A percentile compares a stretch with the other conserved stretches of the same genome.
These are phyloP conservation scores for Diaporthe vaccinii DNA, from an alignment of 2,329 filamentous ascomycete species.

Conservation along the genomic window DNA sequence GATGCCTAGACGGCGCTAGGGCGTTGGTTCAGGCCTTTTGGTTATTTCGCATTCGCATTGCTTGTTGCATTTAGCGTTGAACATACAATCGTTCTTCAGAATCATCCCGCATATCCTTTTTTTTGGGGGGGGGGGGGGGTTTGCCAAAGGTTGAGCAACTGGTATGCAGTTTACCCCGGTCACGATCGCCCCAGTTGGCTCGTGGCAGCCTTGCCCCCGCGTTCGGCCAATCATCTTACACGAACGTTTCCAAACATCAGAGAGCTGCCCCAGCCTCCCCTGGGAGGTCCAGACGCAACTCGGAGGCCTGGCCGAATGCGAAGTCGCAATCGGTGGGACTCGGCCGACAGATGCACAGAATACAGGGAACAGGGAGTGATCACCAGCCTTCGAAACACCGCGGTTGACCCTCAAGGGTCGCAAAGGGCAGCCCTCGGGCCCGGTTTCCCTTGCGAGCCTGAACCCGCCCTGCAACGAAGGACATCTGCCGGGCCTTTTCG, in stretches of 20 bases:
- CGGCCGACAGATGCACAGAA: not conserved
- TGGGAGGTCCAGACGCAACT: not conserved
- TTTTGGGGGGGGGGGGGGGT: no score
- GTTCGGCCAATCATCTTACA: constrained; percentile 38
- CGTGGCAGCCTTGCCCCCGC: constrained; percentile 26
- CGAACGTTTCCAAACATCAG: constrained; percentile 7
- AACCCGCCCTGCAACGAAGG: not conserved
- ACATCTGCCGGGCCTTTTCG: constrained; percentile 18
- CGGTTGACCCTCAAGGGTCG: not conserved
- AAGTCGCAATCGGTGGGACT: not conserved
- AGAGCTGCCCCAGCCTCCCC: not conserved
- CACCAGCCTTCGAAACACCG: not conserved
- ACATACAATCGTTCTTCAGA: not conserved
- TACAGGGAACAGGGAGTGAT: not conserved
- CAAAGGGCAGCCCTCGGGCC: not conserved
- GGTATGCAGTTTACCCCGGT: not conserved
- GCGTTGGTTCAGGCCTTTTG: not conserved
- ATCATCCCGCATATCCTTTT: not conserved
- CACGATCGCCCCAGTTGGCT: not conserved
- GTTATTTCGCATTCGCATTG: not conserved
- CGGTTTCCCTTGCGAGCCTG: not conserved
- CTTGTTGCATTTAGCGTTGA: no score
- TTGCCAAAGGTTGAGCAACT: not conserved
- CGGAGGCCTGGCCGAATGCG: not conserved
- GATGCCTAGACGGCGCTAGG: constrained; percentile 6